Evolutionary conservation across 2,329 filamentous ascomycete genomes (phyloP).

Genomic region (Leptographium flavum): DNA sequence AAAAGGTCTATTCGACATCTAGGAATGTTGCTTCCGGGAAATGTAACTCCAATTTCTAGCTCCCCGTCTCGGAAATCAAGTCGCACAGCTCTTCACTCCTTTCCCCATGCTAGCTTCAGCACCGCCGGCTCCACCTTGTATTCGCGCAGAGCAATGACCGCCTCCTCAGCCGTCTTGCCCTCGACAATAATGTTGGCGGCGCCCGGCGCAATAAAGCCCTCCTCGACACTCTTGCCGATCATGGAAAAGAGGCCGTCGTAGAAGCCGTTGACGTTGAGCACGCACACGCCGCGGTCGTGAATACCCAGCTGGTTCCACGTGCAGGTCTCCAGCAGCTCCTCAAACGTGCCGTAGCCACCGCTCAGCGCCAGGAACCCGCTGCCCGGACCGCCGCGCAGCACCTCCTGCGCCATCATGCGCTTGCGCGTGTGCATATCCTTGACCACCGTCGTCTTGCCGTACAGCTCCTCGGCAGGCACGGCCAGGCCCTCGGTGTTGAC

Average conservation of each 20-base stretch:
- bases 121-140: slow-evolving; percentile 66
- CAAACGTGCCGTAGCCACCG: slow-evolving; percentile 87
- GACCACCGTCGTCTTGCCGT: slow-evolving; percentile 77
- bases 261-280: slow-evolving; percentile 81
- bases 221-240: slow-evolving; percentile 60
- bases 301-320: slow-evolving; percentile 98
- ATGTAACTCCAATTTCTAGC: background rate
- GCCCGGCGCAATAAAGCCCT: slow-evolving; percentile 59
- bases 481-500: slow-evolving; percentile 22
- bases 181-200: slow-evolving; percentile 70
- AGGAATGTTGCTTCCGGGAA: background rate
- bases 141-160: slow-evolving; percentile 52
- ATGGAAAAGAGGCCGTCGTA: slow-evolving; percentile 78
- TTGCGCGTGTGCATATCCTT: slow-evolving; percentile 95
- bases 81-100: slow-evolving; percentile 26
- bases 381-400: slow-evolving; percentile 66
- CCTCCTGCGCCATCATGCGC: slow-evolving; percentile 80
- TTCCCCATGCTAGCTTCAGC: slow-evolving; percentile 71
- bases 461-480: slow-evolving; percentile 50
- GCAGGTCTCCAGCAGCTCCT: slow-evolving; percentile 83
- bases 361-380: slow-evolving; percentile 79
- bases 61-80: background rate
- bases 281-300: slow-evolving; percentile 62
- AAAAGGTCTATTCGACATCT: background rate
- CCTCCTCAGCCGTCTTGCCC: slow-evolving; percentile 56